These are phyloP conservation scores for Malassezia sympodialis DNA, from an alignment of 1,284 basidiomycete genomes.

Conservation along the genomic window DNA sequence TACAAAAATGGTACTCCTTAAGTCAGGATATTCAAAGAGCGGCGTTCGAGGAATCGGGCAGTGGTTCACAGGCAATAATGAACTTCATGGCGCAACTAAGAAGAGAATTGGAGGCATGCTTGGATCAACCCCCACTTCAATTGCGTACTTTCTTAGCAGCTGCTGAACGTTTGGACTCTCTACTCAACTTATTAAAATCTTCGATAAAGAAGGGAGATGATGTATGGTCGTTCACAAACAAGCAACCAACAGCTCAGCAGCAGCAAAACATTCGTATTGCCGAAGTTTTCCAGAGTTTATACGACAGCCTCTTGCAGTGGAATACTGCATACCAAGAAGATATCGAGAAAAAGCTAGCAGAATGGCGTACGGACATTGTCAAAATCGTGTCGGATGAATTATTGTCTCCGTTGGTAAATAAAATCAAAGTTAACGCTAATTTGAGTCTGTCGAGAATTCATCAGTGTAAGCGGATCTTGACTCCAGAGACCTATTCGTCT, in stretches of 20 bases:
- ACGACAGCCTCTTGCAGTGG: neutral
- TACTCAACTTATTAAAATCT: neutral
- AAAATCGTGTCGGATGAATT: neutral
- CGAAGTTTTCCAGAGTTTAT: neutral
- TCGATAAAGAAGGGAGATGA: neutral
- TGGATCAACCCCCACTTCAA: neutral
- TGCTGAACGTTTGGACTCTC: neutral
- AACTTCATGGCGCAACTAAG: neutral
- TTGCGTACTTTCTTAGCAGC: neutral
- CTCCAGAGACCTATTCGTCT: neutral
- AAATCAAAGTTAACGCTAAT: neutral
- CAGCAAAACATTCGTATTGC: neutral
- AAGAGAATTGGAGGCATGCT: neutral
- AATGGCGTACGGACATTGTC: neutral
- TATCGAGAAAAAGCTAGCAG: neutral
- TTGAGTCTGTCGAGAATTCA: slow-evolving; percentile 1
- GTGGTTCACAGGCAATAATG: neutral
- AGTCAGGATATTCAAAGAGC: neutral
- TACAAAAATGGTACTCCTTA: neutral
- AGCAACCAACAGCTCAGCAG: neutral
- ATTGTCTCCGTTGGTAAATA: neutral
- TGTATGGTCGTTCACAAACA: neutral
- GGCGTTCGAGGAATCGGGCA: neutral
- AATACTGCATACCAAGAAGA: neutral
- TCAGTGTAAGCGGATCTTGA: neutral